Evolutionary conservation across 164 flowering plant species (phyloP).

Genomic region (Cinnamomum micranthum): DNA sequence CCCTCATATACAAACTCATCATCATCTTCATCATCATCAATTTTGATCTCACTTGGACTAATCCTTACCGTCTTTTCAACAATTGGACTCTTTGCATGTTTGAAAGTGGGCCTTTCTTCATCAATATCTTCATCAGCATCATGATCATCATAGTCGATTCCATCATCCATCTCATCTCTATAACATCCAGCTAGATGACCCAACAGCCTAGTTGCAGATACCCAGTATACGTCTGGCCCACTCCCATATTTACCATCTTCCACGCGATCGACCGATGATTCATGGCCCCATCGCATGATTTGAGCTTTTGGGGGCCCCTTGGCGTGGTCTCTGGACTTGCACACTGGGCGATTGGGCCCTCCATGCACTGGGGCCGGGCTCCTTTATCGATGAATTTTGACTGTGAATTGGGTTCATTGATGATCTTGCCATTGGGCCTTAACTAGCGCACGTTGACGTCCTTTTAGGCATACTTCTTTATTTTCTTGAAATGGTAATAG

Average conservation of each 20-base stretch:
- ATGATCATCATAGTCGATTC: not conserved
- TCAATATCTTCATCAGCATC: not conserved
- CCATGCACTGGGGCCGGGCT: too few species aligned
- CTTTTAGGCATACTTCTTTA: too few species aligned
- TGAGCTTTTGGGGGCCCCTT: conserved; percentile 50
- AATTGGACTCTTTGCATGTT: not conserved
- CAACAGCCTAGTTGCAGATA: conserved; percentile 26
- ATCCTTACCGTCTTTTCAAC: not conserved
- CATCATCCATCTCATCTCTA: conserved; percentile 8
- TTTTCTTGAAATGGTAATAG: too few species aligned
- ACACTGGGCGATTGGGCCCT: too few species aligned
- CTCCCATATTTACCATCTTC: not conserved
- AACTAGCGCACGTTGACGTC: too few species aligned
- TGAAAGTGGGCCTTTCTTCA: not conserved
- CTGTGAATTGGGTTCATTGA: too few species aligned
- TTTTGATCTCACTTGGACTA: not conserved
- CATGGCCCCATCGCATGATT: conserved; percentile 19
- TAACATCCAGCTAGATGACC: conserved; percentile 21
- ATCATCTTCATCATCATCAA: conserved; percentile 31
- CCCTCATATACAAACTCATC: conserved; percentile 29
- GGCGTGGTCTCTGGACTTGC: conserved; percentile 49
- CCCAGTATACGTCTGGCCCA: conserved; percentile 33
- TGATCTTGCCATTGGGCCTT: too few species aligned
- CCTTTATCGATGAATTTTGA: too few species aligned
- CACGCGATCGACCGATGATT: conserved; percentile 11